Base-by-base conservation (phyloP, 306 rosid species). In the Sicyos baderoa region DNA sequence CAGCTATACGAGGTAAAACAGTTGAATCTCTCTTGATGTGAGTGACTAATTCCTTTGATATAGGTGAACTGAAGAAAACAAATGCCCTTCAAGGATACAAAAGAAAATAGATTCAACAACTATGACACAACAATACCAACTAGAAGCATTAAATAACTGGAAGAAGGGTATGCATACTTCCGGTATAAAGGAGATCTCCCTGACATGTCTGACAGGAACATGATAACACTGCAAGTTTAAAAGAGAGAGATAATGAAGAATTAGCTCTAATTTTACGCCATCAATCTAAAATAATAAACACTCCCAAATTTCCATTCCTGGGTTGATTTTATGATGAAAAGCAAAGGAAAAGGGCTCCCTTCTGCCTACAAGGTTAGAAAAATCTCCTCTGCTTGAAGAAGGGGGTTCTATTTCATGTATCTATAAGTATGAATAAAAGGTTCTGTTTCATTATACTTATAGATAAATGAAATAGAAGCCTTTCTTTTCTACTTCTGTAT, bases 171-270 rank as follows among this genome's bases (percentile, higher is more conserved):
- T 54, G 70, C 96, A 45, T 86, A 93, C 98, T 89, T 93, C 84
- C 89, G 88, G 88, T 93, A 93, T 47, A 93, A 77, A 25, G 98
- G 97, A 29, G 87, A 35, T 80, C 47, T 93, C 82, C 97, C 98
- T 15, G 97, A 81, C 97, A 93, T 89, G 86, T 93, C 98, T 53
- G 96, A 85, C 88, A 88, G 77, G 83, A 90, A 85, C 91, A 93
- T 86, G 58, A 81, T 75, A 50, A 93, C 91, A 75, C 98, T 93
- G 97, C 82, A 79, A 71, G 45, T 68, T 61, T 71, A 80, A 67
- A 71, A 65, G 77, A 78, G 72, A 75, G 62, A 68, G 67, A 70
- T 68, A 82, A 44, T 56, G 60, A 56, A 75, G 49, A 48, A 19
- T 37, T 57, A 49, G 21, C 80, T 78, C 71, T 68, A 60, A 47